These are phyloP conservation scores for Acephala macrosclerotiorum DNA, from an alignment of 2,329 filamentous ascomycete genomes.

Conservation along the genomic window DNA sequence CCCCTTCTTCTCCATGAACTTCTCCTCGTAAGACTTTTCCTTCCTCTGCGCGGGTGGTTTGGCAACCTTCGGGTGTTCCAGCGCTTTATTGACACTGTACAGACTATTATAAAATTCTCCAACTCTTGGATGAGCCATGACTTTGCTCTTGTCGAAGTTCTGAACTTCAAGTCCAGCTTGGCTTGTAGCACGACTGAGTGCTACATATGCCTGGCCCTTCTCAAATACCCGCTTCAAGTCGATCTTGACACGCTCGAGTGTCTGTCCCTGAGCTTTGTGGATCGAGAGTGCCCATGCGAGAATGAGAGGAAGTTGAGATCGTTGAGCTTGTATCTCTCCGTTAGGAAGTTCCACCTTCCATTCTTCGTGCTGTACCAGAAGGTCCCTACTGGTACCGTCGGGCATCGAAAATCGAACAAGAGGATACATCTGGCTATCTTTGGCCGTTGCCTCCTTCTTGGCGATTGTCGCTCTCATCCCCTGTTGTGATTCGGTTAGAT, in stretches of 20 bases:
- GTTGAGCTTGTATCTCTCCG: conserved; percentile 89
- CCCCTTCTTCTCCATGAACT: conserved; percentile 31
- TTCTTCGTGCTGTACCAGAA: conserved; percentile 85
- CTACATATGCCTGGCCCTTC: conserved; percentile 97
- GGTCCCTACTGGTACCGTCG: conserved; percentile 76
- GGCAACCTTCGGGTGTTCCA: conserved; percentile 42
- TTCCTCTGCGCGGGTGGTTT: conserved; percentile 27
- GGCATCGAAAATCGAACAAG: conserved; percentile 83
- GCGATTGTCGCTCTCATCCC: conserved; percentile 53
- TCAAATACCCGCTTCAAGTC: conserved; percentile 93
- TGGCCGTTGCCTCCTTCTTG: conserved; percentile 46
- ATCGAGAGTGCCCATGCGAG: conserved; percentile 97
- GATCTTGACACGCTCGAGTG: conserved; percentile 86
- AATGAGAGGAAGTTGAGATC: conserved; percentile 84
- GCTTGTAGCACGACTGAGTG: conserved; percentile 88
- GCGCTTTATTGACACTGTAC: conserved; percentile 70
- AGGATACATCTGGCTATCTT: conserved; percentile 71
- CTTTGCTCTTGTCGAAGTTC: conserved; percentile 87
- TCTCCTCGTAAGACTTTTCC: conserved; percentile 30
- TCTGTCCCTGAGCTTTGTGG: conserved; percentile 97
- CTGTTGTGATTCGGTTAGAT: conserved; percentile 50
- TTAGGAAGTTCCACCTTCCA: conserved; percentile 99
- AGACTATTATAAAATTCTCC: conserved; percentile 85
- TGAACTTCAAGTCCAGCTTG: conserved; percentile 88
- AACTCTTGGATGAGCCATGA: conserved; percentile 92